These are phyloP conservation scores for Fusarium buxicola DNA, from an alignment of 2,329 filamentous ascomycete genomes.

Conservation along the genomic window DNA sequence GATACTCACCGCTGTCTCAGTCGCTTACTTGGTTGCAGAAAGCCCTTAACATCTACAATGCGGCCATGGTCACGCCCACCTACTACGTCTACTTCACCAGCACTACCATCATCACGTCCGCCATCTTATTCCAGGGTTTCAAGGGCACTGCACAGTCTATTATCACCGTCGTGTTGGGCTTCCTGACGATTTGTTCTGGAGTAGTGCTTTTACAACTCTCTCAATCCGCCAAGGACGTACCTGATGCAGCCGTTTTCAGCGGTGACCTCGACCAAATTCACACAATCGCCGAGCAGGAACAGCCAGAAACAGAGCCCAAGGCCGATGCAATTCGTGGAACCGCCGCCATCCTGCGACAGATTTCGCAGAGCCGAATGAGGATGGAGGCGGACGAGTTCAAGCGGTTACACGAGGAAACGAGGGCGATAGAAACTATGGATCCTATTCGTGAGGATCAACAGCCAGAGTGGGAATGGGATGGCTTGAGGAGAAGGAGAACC, in stretches of 20 bases:
- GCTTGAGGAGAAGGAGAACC: constrained; percentile 78
- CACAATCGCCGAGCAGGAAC: constrained; percentile 93
- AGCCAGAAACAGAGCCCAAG: constrained; percentile 95
- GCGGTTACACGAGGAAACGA: constrained; percentile 82
- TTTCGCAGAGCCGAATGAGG: constrained; percentile 80
- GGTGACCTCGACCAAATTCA: constrained; percentile 95
- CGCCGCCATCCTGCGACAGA: constrained; percentile 85
- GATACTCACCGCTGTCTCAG: neutral
- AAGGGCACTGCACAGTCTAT: constrained; percentile 86
- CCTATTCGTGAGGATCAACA: constrained; percentile 82
- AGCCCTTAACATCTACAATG: constrained; percentile 97
- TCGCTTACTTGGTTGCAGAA: constrained; percentile 73
- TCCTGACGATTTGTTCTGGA: constrained; percentile 91
- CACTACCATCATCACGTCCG: constrained; percentile 92
- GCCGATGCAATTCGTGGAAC: constrained; percentile 95
- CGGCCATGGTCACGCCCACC: constrained; percentile 94
- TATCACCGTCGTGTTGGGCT: constrained; percentile 90
- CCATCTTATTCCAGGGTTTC: constrained; percentile 93
- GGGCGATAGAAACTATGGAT: constrained; percentile 74
- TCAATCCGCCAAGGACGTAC: constrained; percentile 97
- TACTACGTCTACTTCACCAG: constrained; percentile 99
- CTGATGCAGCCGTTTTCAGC: constrained; percentile 89
- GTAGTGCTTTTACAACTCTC: constrained; percentile 95
- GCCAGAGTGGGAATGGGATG: constrained; percentile 85
- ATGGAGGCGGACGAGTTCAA: constrained; percentile 84